These are phyloP conservation scores for Phyllostachys edulis DNA, from an alignment of 176 grass and related monocot genomes.

Conservation along the genomic window DNA sequence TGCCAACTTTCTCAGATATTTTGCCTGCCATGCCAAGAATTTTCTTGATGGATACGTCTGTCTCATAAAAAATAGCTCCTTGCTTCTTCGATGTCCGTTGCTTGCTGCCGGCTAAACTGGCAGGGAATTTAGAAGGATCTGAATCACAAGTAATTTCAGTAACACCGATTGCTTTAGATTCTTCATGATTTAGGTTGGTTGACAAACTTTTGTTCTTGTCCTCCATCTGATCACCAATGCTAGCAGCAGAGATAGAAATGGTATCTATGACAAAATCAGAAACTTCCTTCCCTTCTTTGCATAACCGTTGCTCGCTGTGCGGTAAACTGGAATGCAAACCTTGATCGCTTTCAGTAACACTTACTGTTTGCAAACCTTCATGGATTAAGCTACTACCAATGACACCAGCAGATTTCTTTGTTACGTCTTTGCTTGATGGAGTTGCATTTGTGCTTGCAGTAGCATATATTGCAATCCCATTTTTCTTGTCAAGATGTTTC, in stretches of 20 bases:
- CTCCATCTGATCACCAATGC: neutral
- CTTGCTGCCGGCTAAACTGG: conserved; percentile 13
- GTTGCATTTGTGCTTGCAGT: neutral
- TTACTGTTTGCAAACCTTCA: conserved; percentile 6
- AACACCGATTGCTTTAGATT: neutral
- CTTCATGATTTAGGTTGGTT: conserved; percentile 27
- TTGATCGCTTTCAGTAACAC: neutral
- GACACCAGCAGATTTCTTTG: neutral
- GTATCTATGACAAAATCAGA: neutral
- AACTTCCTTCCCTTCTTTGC: neutral
- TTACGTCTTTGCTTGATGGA: neutral
- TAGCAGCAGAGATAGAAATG: neutral
- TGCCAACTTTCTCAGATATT: neutral
- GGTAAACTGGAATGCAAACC: neutral
- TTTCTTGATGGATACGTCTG: neutral
- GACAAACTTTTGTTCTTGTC: neutral
- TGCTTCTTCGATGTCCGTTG: neutral
- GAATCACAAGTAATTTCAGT: neutral
- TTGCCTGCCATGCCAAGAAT: conserved; percentile 1
- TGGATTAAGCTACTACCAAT: conserved; percentile 4
- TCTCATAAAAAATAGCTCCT: neutral
- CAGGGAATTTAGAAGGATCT: neutral
- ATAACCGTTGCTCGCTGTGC: neutral
- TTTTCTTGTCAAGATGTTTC: conserved; percentile 1
- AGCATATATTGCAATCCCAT: neutral